Percentiles rank a stretch among this genome's conserved stretches.
These are phyloP conservation scores for Sordaria brevicollis DNA, from an alignment of 495 filamentous ascomycete genomes.

Conservation along the genomic window DNA sequence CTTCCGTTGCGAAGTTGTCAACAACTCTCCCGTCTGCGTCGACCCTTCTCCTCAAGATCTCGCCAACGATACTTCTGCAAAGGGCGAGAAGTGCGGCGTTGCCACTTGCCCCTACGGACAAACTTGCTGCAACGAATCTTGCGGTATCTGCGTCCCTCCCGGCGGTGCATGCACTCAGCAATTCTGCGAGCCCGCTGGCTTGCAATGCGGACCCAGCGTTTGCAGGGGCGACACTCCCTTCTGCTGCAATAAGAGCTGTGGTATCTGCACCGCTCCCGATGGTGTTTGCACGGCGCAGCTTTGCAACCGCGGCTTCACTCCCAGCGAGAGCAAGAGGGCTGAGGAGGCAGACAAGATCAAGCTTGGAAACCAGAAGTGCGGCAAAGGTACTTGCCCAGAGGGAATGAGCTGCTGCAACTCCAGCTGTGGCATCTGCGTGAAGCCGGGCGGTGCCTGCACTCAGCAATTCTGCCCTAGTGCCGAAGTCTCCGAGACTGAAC, in stretches of 20 bases:
- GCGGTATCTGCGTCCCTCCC: conserved; percentile 8
- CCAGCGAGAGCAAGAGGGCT: neutral
- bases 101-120: neutral
- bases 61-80: neutral
- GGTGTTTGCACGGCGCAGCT: conserved; percentile 11
- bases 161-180: neutral
- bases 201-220: neutral
- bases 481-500: neutral
- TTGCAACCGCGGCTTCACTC: conserved; percentile 1
- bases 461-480: conserved; percentile 5
- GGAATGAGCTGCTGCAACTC: conserved; percentile 15
- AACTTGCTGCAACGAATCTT: conserved; percentile 7
- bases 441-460: conserved; percentile 13
- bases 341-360: neutral
- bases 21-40: neutral
- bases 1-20: neutral
- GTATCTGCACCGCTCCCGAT: conserved; percentile 9
- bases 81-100: neutral
- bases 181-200: neutral
- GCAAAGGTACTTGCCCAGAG: conserved; percentile 2
- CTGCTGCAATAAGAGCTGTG: conserved; percentile 2
- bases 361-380: conserved; percentile 3
- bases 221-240: neutral
- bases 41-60: neutral
- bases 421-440: conserved; percentile 11